These are phyloP conservation scores for Dendrothele bispora DNA, from an alignment of 768 basidiomycete genomes.

Conservation along the genomic window DNA sequence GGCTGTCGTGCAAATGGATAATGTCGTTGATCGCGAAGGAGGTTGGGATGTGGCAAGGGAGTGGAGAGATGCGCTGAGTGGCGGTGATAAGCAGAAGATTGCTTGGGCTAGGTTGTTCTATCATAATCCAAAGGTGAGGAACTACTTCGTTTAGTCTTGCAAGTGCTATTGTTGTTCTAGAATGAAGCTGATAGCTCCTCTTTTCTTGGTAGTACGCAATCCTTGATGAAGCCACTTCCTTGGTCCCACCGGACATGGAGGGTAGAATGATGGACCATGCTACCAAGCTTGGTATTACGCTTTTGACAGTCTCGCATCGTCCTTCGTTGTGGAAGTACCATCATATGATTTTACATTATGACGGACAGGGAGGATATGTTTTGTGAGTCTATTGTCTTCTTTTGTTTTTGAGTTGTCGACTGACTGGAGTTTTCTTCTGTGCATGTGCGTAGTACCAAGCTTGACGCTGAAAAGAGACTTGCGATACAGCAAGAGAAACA, in stretches of 20 bases:
- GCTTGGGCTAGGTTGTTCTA: slow-evolving; percentile 98
- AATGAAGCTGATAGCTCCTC: no score
- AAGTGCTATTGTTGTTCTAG: no score
- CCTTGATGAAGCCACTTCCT: slow-evolving; percentile 93
- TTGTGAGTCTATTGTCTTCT: slow-evolving; percentile 59
- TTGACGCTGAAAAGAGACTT: slow-evolving; percentile 87
- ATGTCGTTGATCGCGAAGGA: slow-evolving; percentile 91
- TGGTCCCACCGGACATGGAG: slow-evolving; percentile 91
- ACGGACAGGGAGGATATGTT: slow-evolving; percentile 93
- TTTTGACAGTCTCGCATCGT: slow-evolving; percentile 93
- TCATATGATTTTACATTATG: slow-evolving; percentile 84
- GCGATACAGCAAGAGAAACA: slow-evolving; percentile 96
- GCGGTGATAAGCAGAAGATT: slow-evolving; percentile 96
- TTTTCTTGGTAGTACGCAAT: slow-evolving; percentile 93
- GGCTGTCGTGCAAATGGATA: slow-evolving; percentile 78
- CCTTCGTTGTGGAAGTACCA: slow-evolving; percentile 95
- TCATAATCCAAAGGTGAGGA: slow-evolving; percentile 81
- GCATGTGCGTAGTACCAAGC: slow-evolving; percentile 60
- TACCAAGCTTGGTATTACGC: slow-evolving; percentile 81
- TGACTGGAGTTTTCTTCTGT: background rate
- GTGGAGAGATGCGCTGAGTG: slow-evolving; percentile 92
- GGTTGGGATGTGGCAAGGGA: slow-evolving; percentile 90
- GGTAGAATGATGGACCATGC: slow-evolving; percentile 95
- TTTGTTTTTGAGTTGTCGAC: background rate
- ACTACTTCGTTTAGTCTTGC: slow-evolving; percentile 4